Evolutionary conservation across 164 flowering plant species (phyloP).

Genomic region (Buxus sempervirens): DNA sequence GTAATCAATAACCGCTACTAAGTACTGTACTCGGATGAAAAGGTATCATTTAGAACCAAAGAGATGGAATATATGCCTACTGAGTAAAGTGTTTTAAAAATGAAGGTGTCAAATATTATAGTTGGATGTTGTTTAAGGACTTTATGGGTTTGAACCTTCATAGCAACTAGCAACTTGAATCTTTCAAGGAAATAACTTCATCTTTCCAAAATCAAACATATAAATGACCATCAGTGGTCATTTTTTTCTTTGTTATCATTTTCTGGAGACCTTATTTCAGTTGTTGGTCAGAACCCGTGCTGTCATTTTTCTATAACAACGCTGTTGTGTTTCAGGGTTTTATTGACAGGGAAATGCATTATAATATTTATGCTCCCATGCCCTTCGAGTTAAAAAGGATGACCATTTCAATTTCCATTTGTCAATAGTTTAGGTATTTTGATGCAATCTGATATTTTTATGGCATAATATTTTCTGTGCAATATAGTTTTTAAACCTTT

Average conservation of each 20-base stretch:
- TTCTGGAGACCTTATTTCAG: neutral
- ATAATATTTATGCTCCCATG: neutral
- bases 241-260: neutral
- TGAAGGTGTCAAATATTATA: neutral
- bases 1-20: too few species aligned
- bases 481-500: neutral
- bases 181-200: too few species aligned
- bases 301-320: neutral
- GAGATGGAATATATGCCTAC: neutral
- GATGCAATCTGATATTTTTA: neutral
- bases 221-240: neutral
- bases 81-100: neutral
- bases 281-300: neutral
- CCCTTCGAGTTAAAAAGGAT: neutral
- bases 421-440: neutral
- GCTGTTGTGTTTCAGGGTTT: neutral
- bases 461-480: neutral
- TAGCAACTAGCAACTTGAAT: neutral
- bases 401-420: neutral
- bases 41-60: too few species aligned
- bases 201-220: neutral
- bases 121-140: neutral
- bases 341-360: neutral
- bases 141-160: neutral
- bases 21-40: too few species aligned